Evolutionary conservation across 2,329 filamentous ascomycete species (phyloP).

Genomic region (Aspergillus latus): DNA sequence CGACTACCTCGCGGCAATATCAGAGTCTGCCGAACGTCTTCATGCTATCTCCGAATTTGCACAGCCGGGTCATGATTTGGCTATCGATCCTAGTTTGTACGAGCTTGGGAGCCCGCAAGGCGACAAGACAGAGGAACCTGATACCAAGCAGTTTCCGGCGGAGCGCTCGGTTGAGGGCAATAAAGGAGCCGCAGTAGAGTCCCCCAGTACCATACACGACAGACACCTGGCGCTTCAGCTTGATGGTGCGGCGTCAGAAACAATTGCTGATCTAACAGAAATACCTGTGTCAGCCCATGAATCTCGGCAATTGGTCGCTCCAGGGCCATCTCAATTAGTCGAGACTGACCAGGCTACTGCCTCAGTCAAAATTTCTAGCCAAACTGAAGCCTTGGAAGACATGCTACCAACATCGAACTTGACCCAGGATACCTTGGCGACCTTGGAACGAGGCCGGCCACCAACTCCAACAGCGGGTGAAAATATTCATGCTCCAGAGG

Average conservation of each 20-base stretch:
- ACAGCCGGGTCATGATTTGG: not conserved
- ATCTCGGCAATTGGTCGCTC: conserved; percentile 22
- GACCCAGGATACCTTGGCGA: conserved; percentile 14
- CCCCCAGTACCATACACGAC: conserved; percentile 1
- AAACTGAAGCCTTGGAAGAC: not conserved
- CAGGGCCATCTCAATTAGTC: conserved; percentile 26
- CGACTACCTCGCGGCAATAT: conserved; percentile 18
- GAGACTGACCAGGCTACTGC: not conserved
- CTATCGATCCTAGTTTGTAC: conserved; percentile 18
- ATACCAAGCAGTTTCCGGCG: not conserved
- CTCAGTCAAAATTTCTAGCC: not conserved
- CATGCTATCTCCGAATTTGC: not conserved
- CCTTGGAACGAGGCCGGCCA: not conserved
- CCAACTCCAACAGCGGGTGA: not conserved
- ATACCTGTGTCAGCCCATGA: not conserved
- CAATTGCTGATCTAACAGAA: not conserved
- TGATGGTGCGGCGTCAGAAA: conserved; percentile 23
- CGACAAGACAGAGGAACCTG: not conserved
- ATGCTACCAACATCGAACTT: conserved; percentile 17
- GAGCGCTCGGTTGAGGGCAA: not conserved
- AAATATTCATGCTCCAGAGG: not conserved
- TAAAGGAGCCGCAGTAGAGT: not conserved
- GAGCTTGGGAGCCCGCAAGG: not conserved
- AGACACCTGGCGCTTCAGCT: conserved; percentile 11
- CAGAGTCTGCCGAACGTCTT: conserved; percentile 15